Percentiles rank a stretch among this genome's conserved stretches.
These are phyloP conservation scores for Penicillium sp. DNA, from an alignment of 2,329 filamentous ascomycete species.

Conservation along the genomic window DNA sequence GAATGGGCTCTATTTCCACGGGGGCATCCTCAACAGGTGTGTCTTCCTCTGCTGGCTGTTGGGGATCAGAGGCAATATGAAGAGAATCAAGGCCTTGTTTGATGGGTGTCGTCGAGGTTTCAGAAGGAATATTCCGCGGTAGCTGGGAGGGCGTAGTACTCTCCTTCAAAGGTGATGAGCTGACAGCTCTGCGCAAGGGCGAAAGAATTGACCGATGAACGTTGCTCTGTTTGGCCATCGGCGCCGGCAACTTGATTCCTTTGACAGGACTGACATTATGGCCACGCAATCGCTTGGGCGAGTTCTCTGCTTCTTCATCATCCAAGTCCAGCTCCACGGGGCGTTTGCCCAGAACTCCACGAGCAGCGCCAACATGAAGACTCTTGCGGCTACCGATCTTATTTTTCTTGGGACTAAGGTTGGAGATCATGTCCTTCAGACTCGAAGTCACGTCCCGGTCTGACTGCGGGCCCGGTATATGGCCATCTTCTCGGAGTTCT, in stretches of 20 bases:
- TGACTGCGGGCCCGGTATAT: conserved; percentile 45
- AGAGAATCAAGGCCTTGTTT: conserved; percentile 22
- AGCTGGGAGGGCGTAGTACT: conserved; percentile 52
- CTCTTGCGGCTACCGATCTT: conserved; percentile 67
- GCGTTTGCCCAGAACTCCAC: conserved; percentile 69
- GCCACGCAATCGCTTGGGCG: conserved; percentile 64
- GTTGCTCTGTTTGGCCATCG: conserved; percentile 63
- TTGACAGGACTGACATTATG: conserved; percentile 73
- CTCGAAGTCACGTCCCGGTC: conserved; percentile 63
- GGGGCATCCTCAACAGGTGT: conserved; percentile 44
- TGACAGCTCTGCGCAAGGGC: conserved; percentile 43
- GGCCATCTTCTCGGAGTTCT: conserved; percentile 57
- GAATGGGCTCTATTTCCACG: conserved; percentile 59
- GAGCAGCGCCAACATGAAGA: conserved; percentile 69
- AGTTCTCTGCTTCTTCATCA: conserved; percentile 56
- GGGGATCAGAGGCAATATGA: conserved; percentile 30
- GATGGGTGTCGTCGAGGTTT: conserved; percentile 31
- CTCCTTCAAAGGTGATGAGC: conserved; percentile 34
- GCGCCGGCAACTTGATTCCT: conserved; percentile 65
- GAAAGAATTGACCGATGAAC: conserved; percentile 56
- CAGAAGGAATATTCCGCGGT: conserved; percentile 44
- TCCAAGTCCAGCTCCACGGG: conserved; percentile 66
- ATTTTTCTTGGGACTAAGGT: conserved; percentile 71
- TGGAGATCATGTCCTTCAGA: conserved; percentile 72
- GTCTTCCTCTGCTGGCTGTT: conserved; percentile 44